Base-by-base conservation (phyloP, 208 protist species). In the Wallacemonas sp. region DNA sequence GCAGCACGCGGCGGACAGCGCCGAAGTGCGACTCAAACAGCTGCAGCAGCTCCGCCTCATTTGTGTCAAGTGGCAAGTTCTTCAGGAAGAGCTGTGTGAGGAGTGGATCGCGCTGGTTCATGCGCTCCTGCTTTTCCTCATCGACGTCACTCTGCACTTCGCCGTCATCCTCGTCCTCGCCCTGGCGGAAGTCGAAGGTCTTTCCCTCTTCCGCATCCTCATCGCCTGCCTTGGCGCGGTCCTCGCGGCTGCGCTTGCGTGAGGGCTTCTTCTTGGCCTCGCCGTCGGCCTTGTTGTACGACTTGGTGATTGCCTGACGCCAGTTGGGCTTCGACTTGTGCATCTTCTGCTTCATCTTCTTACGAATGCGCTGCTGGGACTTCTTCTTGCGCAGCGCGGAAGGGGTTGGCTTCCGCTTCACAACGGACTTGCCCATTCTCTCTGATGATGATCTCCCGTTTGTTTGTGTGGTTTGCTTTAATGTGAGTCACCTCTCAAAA, bases 121-220 rank as follows among this genome's bases (percentile, higher is more conserved):
- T 55, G 36, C 87, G 87, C 61, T 92, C 76, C 79, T 94, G 77
- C 70, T 89, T 87, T 62, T 94, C 88, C 74, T 96, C 91, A 54
- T 96, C 91, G 24, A 96, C 84, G 46, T 96, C 91, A 55, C 87
- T 93, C 71, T 96, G 87, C 63, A 96, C 88, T 75, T 96, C 90
- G 32, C 47, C 73, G 26, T 78, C 83, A 12, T 78, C 81, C 39
- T 88, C 85, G n/a, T 71, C 70, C 12, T 44, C 70, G 49, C 72
- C 67, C 48, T 60, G 62, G 27, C 46, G 63, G 58, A 81, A 81
- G 39, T 24, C 78, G 38, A 81, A 79, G 2, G 52, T 58, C 52
- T 58, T 58, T 2, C 33, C 47, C 48, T 80, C 72, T 1, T 65
- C 66, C n/a, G 74, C 78, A 6, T 54, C 74, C n/a, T 68, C 74